Conservation (phyloP, 495 filamentous ascomycete species). For the Neurospora sp. region DNA sequence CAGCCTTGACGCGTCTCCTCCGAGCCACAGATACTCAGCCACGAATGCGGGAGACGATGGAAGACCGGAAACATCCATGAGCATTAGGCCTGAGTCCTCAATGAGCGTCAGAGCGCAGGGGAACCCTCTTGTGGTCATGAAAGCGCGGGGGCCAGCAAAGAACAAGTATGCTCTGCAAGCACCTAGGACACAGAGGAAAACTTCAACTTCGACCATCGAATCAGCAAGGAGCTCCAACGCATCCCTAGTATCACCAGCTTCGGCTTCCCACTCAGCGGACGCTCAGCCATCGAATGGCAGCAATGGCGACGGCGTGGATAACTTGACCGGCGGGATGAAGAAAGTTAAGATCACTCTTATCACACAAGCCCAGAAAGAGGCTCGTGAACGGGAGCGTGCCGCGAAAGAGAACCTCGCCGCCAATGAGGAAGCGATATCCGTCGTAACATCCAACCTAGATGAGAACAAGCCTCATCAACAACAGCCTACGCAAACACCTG, state of each 20-base stretch:
- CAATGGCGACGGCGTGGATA: slow-evolving; percentile 42
- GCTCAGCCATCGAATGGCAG: slow-evolving; percentile 5
- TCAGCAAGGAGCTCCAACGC: neutral
- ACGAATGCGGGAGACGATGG: slow-evolving; percentile 8
- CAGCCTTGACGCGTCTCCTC: slow-evolving; percentile 5
- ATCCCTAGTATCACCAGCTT: neutral
- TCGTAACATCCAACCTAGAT: neutral
- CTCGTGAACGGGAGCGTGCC: slow-evolving; percentile 25
- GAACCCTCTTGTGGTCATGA: slow-evolving; percentile 31
- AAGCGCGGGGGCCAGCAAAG: slow-evolving; percentile 30
- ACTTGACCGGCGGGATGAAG: slow-evolving; percentile 56
- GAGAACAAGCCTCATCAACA: slow-evolving; percentile 3
- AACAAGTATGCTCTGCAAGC: slow-evolving; percentile 13
- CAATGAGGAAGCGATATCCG: slow-evolving; percentile 12
- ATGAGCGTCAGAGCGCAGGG: slow-evolving; percentile 22
- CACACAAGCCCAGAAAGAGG: slow-evolving; percentile 60
- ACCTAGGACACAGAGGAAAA: slow-evolving; percentile 32
- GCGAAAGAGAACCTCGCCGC: slow-evolving; percentile 11
- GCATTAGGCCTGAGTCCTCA: slow-evolving; percentile 28
- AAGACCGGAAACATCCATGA: slow-evolving; percentile 30
- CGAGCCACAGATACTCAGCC: neutral
- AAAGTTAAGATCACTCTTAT: slow-evolving; percentile 69
- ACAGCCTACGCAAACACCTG: slow-evolving; percentile 4
- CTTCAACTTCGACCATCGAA: slow-evolving; percentile 12
- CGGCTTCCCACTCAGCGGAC: neutral